Evolutionary conservation across 345 rosid genomes (phyloP).

Genomic region (Luvunga scandens): DNA sequence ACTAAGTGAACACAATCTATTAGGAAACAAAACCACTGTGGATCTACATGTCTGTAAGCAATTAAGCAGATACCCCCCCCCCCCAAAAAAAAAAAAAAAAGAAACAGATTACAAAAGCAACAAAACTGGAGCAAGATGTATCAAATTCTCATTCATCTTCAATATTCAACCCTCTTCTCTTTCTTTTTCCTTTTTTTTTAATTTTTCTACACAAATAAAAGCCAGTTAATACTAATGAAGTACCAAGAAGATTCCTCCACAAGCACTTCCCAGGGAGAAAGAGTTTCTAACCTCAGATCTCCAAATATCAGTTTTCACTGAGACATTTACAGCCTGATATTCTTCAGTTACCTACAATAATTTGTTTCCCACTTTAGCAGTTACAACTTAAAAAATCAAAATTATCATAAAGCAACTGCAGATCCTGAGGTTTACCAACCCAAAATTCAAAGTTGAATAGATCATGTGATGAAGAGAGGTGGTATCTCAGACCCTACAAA

Average conservation of each 20-base stretch:
- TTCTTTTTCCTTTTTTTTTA: neutral
- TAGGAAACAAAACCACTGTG: neutral
- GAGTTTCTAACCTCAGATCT: conserved; percentile 70
- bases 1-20: neutral
- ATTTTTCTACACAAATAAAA: neutral
- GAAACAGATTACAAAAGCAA: neutral
- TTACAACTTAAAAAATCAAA: conserved; percentile 19
- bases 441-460: conserved; percentile 94
- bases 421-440: conserved; percentile 89
- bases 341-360: conserved; percentile 74
- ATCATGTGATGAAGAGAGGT: conserved; percentile 87
- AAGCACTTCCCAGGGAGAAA: conserved; percentile 16
- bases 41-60: neutral
- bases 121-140: neutral
- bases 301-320: conserved; percentile 68
- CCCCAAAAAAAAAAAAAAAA: too few relatives aligned
- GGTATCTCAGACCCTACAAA: conserved; percentile 78
- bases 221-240: neutral
- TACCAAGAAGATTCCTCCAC: neutral
- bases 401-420: conserved; percentile 9
- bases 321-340: conserved; percentile 90
- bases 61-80: neutral
- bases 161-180: neutral
- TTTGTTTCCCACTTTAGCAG: conserved; percentile 17
- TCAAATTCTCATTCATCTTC: neutral